Percentiles rank a stretch among this genome's conserved stretches.
Evolutionary conservation across 2,329 filamentous ascomycete species (phyloP).

Genomic region (Exophiala xenobiotica): DNA sequence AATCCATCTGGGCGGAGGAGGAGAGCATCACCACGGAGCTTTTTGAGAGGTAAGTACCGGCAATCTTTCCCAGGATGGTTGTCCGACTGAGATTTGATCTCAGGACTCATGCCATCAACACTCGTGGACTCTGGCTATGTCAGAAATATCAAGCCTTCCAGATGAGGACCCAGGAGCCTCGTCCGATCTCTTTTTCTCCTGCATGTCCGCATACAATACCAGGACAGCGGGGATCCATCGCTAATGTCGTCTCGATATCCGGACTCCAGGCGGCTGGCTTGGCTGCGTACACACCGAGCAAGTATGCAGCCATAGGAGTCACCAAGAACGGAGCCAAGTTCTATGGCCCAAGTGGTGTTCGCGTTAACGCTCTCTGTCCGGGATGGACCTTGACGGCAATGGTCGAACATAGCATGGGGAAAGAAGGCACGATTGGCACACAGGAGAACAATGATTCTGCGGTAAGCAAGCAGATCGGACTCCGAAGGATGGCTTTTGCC

Average conservation of each 20-base stretch:
- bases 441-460: constrained; percentile 21
- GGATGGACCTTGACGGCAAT: constrained; percentile 26
- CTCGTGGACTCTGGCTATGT: constrained; percentile 20
- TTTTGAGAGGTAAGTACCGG: constrained; percentile 18
- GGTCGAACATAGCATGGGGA: constrained; percentile 21
- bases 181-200: constrained; percentile 13
- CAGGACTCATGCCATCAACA: constrained; percentile 22
- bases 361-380: constrained; percentile 25
- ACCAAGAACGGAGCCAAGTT: constrained; percentile 26
- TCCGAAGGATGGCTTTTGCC: constrained; percentile 22
- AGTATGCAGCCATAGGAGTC: constrained; percentile 21
- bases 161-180: constrained; percentile 22
- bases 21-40: constrained; percentile 22
- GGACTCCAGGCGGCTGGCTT: constrained; percentile 19
- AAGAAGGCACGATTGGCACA: constrained; percentile 21
- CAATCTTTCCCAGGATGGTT: too few species aligned
- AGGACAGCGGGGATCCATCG: constrained; percentile 22
- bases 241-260: constrained; percentile 22
- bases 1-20: constrained; percentile 21
- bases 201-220: constrained; percentile 11
- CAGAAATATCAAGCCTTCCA: constrained; percentile 24
- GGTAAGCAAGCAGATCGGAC: constrained; percentile 15
- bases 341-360: constrained; percentile 22
- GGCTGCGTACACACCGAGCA: constrained; percentile 22
- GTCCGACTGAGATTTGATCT: neutral